phyloP scores from a whole-genome alignment of 2,329 filamentous ascomycete species.

The Hysterium pulicare region DNA sequence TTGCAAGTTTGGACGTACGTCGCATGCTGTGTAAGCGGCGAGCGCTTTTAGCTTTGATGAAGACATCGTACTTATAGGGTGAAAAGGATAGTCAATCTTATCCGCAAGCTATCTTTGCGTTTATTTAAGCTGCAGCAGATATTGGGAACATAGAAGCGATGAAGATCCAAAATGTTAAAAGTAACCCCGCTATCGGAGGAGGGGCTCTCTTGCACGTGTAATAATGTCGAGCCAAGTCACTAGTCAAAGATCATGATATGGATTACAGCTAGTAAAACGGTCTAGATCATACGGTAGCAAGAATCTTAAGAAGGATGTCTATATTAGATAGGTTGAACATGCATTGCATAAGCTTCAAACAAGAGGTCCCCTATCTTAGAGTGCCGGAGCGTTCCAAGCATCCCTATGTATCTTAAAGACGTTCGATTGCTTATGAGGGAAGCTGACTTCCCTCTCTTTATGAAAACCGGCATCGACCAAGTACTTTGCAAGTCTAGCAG shows the following conservation, averaged over 20 bases:
- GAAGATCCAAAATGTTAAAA: neutral
- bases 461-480: slow-evolving; percentile 74
- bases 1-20: slow-evolving; percentile 18
- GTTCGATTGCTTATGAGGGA: slow-evolving; percentile 91
- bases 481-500: slow-evolving; percentile 62
- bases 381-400: too few relatives aligned
- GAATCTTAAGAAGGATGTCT: too few relatives aligned
- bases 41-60: slow-evolving; percentile 17
- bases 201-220: too few relatives aligned
- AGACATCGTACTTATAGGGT: neutral
- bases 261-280: too few relatives aligned
- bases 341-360: too few relatives aligned
- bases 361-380: too few relatives aligned
- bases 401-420: slow-evolving; percentile 78
- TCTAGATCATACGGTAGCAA: too few relatives aligned
- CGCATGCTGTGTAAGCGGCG: slow-evolving; percentile 26
- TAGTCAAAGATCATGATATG: too few relatives aligned
- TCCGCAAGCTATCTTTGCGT: neutral
- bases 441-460: slow-evolving; percentile 79
- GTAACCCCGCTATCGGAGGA: too few relatives aligned
- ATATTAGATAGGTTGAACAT: too few relatives aligned
- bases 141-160: neutral
- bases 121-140: neutral
- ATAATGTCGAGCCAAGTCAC: too few relatives aligned
- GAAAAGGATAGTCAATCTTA: neutral